Evolutionary conservation across 176 grass and related monocot genomes (phyloP), one percentile per base, ranked within the genome.

Genomic region (Bonia amplexicaulis): DNA sequence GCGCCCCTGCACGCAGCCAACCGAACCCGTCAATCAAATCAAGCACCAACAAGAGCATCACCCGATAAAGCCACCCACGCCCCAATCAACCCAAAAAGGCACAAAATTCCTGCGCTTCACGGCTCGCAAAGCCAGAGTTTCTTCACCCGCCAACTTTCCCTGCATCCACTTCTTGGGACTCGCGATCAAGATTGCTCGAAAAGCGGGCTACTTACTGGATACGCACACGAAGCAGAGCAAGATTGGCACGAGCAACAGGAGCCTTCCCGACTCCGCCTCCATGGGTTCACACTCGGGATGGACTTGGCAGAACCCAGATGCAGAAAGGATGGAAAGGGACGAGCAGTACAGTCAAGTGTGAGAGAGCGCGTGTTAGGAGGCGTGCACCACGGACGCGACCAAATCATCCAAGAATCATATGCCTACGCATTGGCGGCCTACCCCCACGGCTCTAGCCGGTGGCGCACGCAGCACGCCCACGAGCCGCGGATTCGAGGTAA

Each of bases 171-270:
- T 47, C 16, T 87, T 5, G 70, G 78, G 69, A 79, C 8, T 20
- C 27, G 84, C 46, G 35, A 37, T 64, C 26, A 25, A 79, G 77
- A 90, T n/a, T 19, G 66, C 45, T 47, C 35, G 62, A 41, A 66
- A 73, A 62, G 62, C 6, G 37, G 76, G 29, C 58, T 16, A 67
- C 74, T 88, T 89, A 96, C 94, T 87, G 7, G 94, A 81, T 9
- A n/a, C 70, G 69, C 39, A 65, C 9, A 91, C 46, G 78, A 86
- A 73, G 83, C 82, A 52, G 87, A 91, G 79, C 42, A 74, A 44
- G 62, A 77, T 7, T 11, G 90, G 31, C 45, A 87, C 65, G 31
- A 66, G 25, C 6, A 79, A 39, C 60, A 71, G 60, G 59, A 51
- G 80, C 66, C 67, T 73, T 62, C 85, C 73, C 31, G 79, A 29